Conservation (phyloP, 371 early-diverging fungal species). For the Sporodiniella umbellata region DNA sequence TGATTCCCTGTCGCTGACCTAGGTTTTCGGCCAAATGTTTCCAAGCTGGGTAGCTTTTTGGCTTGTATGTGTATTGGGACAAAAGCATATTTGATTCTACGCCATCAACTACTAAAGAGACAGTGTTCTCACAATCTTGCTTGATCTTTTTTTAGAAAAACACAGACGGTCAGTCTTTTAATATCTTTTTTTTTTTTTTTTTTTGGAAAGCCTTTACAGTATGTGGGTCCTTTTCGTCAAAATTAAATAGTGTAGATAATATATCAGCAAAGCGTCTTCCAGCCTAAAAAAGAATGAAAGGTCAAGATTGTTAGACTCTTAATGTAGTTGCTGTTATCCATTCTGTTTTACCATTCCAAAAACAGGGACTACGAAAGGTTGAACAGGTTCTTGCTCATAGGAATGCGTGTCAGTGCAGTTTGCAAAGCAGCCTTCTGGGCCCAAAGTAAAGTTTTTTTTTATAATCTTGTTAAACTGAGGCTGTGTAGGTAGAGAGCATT, state of each 20-base stretch:
- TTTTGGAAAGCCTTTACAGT: too few relatives aligned
- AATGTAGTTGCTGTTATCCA: neutral
- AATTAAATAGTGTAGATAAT: conserved; percentile 13
- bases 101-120: conserved; percentile 11
- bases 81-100: conserved; percentile 10
- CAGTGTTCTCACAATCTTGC: conserved; percentile 19
- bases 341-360: conserved; percentile 14
- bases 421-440: conserved; percentile 14
- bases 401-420: conserved; percentile 1
- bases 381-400: conserved; percentile 1
- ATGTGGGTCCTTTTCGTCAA: conserved; percentile 1
- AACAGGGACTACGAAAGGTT: conserved; percentile 15
- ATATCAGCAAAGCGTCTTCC: conserved; percentile 16
- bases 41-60: neutral
- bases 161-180: too few relatives aligned
- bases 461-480: neutral
- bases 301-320: neutral
- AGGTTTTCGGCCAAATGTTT: conserved; percentile 6
- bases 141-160: too few relatives aligned
- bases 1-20: conserved; percentile 19
- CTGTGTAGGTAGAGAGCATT: neutral
- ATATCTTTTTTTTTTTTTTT: too few relatives aligned
- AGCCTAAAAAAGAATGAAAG: too few relatives aligned
- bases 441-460: neutral
- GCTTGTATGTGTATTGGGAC: conserved; percentile 9